phyloP scores from a whole-genome alignment of 2,329 filamentous ascomycete species.

The Trichoderma breve region DNA sequence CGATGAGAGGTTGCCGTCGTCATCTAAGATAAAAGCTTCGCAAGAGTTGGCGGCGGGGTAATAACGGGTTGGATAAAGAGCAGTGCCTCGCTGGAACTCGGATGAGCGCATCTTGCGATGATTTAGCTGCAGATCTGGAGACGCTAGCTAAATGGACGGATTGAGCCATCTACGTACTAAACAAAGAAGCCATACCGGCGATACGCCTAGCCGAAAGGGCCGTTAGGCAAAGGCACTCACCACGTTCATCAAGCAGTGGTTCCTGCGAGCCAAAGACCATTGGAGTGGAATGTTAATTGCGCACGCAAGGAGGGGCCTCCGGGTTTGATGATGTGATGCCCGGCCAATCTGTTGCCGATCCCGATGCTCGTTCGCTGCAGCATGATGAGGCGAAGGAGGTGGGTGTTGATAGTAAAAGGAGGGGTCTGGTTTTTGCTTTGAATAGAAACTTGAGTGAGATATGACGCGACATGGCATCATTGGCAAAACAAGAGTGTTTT shows the following conservation, averaged over 20 bases:
- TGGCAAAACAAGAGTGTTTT: not conserved
- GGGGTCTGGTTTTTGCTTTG: not conserved
- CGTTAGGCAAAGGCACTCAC: not conserved
- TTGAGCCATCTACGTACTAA: slow-evolving; percentile 1
- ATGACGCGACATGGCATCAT: slow-evolving; percentile 13
- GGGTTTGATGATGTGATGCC: not conserved
- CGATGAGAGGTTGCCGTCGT: slow-evolving; percentile 5
- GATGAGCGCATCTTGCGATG: slow-evolving; percentile 3
- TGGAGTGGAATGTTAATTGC: slow-evolving; percentile 2
- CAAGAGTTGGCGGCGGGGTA: slow-evolving; percentile 17
- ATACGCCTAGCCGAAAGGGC: not conserved
- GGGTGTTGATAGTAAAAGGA: slow-evolving; percentile 15
- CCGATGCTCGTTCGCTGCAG: not conserved
- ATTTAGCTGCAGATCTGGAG: slow-evolving; percentile 12
- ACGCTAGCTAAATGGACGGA: slow-evolving; percentile 10
- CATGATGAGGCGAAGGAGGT: not conserved
- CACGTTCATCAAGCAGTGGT: slow-evolving; percentile 8
- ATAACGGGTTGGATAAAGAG: not conserved
- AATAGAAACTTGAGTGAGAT: not conserved
- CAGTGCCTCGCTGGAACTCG: not conserved
- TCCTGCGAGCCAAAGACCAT: not conserved
- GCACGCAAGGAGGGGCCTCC: slow-evolving; percentile 10
- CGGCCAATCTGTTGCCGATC: not conserved
- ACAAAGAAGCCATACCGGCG: not conserved
- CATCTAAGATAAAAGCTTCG: slow-evolving; percentile 17